phyloP scores from a whole-genome alignment of 2,329 filamentous ascomycete genomes.

The Aspergillus jensenii region DNA sequence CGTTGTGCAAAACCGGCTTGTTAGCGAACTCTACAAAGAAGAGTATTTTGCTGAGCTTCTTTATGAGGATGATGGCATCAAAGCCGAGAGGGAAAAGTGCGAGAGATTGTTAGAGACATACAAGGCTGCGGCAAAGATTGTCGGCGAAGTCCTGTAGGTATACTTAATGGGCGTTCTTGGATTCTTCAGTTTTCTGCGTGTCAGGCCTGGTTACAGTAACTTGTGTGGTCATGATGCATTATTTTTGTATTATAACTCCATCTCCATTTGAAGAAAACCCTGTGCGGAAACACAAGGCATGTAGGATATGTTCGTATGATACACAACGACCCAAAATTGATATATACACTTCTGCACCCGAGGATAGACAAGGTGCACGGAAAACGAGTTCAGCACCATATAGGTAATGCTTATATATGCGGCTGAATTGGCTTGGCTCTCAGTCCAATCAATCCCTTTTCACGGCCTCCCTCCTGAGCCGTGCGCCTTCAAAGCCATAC shows the following conservation, averaged over 20 bases:
- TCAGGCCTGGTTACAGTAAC: background rate
- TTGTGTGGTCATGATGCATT: background rate
- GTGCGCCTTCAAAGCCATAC: constrained; percentile 72
- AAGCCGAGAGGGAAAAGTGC: constrained; percentile 97
- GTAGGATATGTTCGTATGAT: background rate
- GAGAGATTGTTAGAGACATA: constrained; percentile 94
- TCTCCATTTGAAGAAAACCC: background rate
- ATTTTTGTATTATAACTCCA: constrained; percentile 1
- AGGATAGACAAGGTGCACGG: background rate
- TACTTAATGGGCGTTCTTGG: background rate
- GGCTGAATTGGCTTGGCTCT: background rate
- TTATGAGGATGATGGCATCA: constrained; percentile 96
- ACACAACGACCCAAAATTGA: background rate
- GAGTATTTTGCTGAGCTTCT: constrained; percentile 85
- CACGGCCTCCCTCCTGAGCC: constrained; percentile 27
- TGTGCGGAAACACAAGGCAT: background rate
- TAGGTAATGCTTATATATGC: too few relatives aligned
- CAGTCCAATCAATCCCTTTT: constrained; percentile 19
- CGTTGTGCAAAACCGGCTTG: constrained; percentile 92
- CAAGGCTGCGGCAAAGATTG: constrained; percentile 96
- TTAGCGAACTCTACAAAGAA: constrained; percentile 94
- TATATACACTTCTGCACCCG: background rate
- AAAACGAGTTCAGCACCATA: too few relatives aligned
- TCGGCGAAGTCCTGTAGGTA: constrained; percentile 82
- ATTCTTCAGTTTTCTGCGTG: background rate